Base-by-base conservation (phyloP, 73 alveolate species). In the Effrenium voratum region DNA sequence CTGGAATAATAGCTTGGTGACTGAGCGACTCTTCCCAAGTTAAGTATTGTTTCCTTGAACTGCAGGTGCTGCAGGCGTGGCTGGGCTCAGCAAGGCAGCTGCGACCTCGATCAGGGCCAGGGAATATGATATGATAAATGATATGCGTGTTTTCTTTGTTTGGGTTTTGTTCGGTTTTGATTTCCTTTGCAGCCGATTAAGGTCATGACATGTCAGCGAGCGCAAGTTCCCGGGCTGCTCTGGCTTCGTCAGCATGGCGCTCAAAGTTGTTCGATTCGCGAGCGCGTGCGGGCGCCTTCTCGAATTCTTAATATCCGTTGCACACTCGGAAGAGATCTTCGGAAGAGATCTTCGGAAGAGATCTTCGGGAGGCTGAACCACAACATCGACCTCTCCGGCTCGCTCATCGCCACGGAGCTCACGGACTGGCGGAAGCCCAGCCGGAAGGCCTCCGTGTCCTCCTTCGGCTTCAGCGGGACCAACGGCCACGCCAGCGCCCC, bases 11-110 rank as follows among this genome's bases (percentile, higher is more conserved):
- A 26, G 28, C 3, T 3, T 26, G 19, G 72, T 1, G 72, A 6
- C 38, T 40, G 24, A 57, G n/a, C 86, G 59, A 36, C 24, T 73
- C 19, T 73, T 38, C 38, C 52, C 15, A 73, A 30, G 44, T 30
- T 19, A 41, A 73, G 46, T 26, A 26, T 6, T 73, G 40, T 43
- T 0, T 34, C 2, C 38, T 1, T 36, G 15, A 0, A 41, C 32
- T 38, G 49, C 44, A 90, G 97, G 97, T n/a, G 97, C 97, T 34
- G 97, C 97, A 1, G 97, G 97, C 32, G 97, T 90, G 8, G 97
- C 97, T 2, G 97, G 97, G 6, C 86, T 90, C 97, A 90, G 97
- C 87, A 90, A 90, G 34, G 87, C 97, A 22, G 92, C 92, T 15
- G 19, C 75, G 49, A 36, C 47, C 79, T 46, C 44, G 22, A 45